phyloP scores from a whole-genome alignment of 768 basidiomycete genomes.

The Mycena galericulata region DNA sequence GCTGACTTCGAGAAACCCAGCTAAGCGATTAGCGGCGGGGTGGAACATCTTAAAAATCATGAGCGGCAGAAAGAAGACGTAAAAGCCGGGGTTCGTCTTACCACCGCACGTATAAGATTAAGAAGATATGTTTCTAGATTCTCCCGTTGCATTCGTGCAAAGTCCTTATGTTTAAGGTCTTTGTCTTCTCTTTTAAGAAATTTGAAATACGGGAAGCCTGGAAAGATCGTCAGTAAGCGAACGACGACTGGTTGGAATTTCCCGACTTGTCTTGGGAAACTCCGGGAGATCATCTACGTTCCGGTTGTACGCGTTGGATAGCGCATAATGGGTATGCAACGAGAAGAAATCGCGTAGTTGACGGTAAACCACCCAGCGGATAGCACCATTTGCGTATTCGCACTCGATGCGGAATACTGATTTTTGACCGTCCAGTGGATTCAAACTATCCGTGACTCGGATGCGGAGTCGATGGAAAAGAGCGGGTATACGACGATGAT shows the following conservation, averaged over 20 bases:
- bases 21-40: slow-evolving; percentile 89
- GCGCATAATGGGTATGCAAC: slow-evolving; percentile 88
- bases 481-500: slow-evolving; percentile 82
- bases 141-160: slow-evolving; percentile 85
- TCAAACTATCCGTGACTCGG: slow-evolving; percentile 86
- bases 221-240: slow-evolving; percentile 12
- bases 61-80: not conserved
- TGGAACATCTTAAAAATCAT: slow-evolving; percentile 85
- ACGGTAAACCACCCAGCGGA: slow-evolving; percentile 95
- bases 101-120: slow-evolving; percentile 88
- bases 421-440: slow-evolving; percentile 81
- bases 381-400: slow-evolving; percentile 94
- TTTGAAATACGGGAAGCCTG: slow-evolving; percentile 92
- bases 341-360: slow-evolving; percentile 93
- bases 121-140: slow-evolving; percentile 90
- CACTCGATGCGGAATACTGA: slow-evolving; percentile 94
- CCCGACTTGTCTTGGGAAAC: slow-evolving; percentile 86
- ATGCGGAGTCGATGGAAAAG: slow-evolving; percentile 86
- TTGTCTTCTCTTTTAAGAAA: slow-evolving; percentile 76
- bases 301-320: slow-evolving; percentile 84
- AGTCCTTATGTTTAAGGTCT: slow-evolving; percentile 74
- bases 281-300: slow-evolving; percentile 86
- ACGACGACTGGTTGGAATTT: not conserved
- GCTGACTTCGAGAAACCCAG: slow-evolving; percentile 92
- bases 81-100: slow-evolving; percentile 59